A percentile compares a stretch with the other conserved stretches of the same genome.
These are phyloP conservation scores for Populus hybrid DNA, from an alignment of 441 rosid genomes.

Conservation along the genomic window DNA sequence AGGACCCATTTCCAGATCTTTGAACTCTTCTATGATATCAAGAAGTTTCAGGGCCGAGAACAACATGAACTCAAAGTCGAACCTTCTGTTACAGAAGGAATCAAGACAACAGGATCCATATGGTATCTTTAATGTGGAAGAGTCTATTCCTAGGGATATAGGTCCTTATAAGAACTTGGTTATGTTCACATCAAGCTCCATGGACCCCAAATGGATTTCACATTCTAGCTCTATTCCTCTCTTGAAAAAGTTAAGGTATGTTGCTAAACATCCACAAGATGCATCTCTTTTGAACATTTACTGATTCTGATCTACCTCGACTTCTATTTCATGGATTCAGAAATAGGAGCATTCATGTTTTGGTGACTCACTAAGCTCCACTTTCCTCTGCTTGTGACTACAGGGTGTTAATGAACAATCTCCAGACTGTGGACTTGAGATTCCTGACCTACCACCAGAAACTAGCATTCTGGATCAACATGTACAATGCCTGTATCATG, in stretches of 20 bases:
- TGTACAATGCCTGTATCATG: constrained; percentile 96
- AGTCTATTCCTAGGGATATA: constrained; percentile 75
- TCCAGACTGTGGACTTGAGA: constrained; percentile 64
- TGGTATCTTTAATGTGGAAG: constrained; percentile 67
- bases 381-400: not conserved
- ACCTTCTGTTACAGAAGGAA: constrained; percentile 40
- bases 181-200: constrained; percentile 60
- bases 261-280: not conserved
- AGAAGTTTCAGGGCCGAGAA: constrained; percentile 74
- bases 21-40: constrained; percentile 47
- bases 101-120: constrained; percentile 91
- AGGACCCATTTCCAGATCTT: constrained; percentile 62
- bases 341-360: not conserved
- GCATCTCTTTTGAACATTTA: too few relatives aligned
- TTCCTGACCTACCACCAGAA: constrained; percentile 68
- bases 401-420: constrained; percentile 74
- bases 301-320: not conserved
- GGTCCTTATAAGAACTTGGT: constrained; percentile 92
- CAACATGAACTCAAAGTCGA: constrained; percentile 45
- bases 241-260: constrained; percentile 68
- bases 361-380: not conserved
- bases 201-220: constrained; percentile 86
- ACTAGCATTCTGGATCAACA: constrained; percentile 97
- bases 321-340: not conserved
- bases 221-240: constrained; percentile 71